Conservation (phyloP, 2,329 filamentous ascomycete species). For the Talaromyces marneffei region DNA sequence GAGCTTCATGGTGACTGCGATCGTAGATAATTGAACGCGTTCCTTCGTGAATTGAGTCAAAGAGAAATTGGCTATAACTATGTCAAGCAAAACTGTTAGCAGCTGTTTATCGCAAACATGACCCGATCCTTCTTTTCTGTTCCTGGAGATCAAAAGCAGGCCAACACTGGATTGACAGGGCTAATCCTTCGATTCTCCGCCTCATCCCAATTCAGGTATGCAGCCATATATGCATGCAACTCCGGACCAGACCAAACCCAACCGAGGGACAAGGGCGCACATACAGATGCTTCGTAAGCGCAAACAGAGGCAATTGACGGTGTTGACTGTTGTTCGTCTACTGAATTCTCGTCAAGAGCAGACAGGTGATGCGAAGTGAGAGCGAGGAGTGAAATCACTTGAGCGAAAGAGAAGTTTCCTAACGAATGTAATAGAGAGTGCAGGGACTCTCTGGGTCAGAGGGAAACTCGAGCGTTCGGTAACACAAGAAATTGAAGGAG, state of each 20-base stretch:
- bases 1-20: conserved; percentile 35
- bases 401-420: conserved; percentile 23
- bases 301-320: background rate
- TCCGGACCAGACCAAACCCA: background rate
- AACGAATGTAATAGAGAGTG: conserved; percentile 39
- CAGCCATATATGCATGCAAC: background rate
- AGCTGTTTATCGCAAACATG: background rate
- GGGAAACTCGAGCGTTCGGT: conserved; percentile 27
- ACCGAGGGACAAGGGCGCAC: background rate
- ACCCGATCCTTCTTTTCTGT: background rate
- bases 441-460: conserved; percentile 36
- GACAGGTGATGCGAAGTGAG: background rate
- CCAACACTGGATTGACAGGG: background rate
- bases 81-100: background rate
- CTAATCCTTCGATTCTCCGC: background rate
- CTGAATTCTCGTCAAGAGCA: background rate
- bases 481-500: conserved; percentile 17
- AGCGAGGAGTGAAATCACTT: background rate
- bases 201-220: background rate
- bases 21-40: background rate
- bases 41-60: background rate
- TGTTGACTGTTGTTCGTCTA: background rate
- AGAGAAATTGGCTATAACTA: background rate
- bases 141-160: background rate
- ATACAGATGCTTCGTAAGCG: background rate